phyloP scores from a whole-genome alignment of 164 flowering plant genomes.

The Tetrastigma voinierianum region DNA sequence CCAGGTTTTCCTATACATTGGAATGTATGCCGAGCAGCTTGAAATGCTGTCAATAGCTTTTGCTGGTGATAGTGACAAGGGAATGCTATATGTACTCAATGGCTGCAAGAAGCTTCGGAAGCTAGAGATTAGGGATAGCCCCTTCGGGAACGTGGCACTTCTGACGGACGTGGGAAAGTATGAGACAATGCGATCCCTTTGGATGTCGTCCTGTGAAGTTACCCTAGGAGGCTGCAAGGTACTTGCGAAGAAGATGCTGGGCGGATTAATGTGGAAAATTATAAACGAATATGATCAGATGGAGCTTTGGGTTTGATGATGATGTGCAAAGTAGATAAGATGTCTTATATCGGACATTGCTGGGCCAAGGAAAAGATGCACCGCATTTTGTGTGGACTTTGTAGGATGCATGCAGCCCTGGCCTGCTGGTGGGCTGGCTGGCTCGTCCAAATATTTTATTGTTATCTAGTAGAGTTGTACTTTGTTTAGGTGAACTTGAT shows the following conservation, averaged over 20 bases:
- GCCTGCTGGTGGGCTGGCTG: no score
- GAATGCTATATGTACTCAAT: slow-evolving; percentile 75
- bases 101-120: slow-evolving; percentile 88
- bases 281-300: slow-evolving; percentile 52
- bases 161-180: slow-evolving; percentile 77
- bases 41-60: slow-evolving; percentile 94
- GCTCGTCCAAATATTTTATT: not conserved
- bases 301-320: slow-evolving; percentile 37
- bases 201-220: slow-evolving; percentile 94
- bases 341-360: slow-evolving; percentile 78
- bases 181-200: slow-evolving; percentile 99
- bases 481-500: slow-evolving; percentile 10
- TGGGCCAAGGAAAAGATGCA: slow-evolving; percentile 66
- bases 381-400: slow-evolving; percentile 77
- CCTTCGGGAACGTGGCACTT: slow-evolving; percentile 78
- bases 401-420: slow-evolving; percentile 29
- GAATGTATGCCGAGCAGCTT: slow-evolving; percentile 82
- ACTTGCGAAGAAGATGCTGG: slow-evolving; percentile 70
- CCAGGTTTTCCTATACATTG: slow-evolving; percentile 80
- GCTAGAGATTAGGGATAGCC: slow-evolving; percentile 85
- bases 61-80: slow-evolving; percentile 85
- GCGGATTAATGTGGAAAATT: slow-evolving; percentile 87
- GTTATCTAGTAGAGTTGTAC: slow-evolving; percentile 7
- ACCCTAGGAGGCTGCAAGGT: slow-evolving; percentile 77
- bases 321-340: slow-evolving; percentile 65